Percentiles rank a stretch among this genome's conserved stretches.
Evolutionary conservation across 768 basidiomycete genomes (phyloP).

Genomic region (Boletus rex-veris): DNA sequence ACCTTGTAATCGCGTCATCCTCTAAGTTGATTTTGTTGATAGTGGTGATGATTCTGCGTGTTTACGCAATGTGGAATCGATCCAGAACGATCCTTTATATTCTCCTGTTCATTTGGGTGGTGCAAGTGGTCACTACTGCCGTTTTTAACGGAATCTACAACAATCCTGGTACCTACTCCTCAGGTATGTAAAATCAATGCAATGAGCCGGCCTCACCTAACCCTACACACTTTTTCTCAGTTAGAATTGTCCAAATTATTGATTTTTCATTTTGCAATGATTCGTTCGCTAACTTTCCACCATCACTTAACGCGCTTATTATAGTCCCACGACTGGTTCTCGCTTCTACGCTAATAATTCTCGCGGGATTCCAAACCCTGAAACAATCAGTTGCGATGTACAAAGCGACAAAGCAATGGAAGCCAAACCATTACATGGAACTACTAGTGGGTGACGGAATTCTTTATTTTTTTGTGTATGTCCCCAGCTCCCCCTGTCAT

Average conservation of each 20-base stretch:
- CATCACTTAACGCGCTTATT: no score
- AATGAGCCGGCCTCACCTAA: no score
- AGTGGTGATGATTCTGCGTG: neutral
- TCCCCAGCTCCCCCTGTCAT: no score
- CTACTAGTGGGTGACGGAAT: neutral
- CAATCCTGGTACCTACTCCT: neutral
- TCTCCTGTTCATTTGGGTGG: neutral
- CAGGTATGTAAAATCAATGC: neutral
- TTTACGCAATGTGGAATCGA: neutral
- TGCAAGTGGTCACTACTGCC: neutral
- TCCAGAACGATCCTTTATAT: neutral
- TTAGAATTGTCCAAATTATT: neutral
- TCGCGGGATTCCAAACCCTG: neutral
- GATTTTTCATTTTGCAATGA: no score
- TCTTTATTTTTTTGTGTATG: no score
- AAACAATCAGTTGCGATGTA: conserved; percentile 1
- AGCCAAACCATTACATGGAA: neutral
- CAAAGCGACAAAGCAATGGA: neutral
- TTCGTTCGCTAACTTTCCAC: no score
- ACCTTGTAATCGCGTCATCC: neutral
- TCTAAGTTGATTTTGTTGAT: neutral
- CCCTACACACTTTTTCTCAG: neutral
- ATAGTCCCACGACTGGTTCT: no score
- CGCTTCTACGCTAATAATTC: no score
- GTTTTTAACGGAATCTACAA: neutral